Evolutionary conservation across 139 green algal species (phyloP).

Genomic region (Edaphochlamys debaryana): DNA sequence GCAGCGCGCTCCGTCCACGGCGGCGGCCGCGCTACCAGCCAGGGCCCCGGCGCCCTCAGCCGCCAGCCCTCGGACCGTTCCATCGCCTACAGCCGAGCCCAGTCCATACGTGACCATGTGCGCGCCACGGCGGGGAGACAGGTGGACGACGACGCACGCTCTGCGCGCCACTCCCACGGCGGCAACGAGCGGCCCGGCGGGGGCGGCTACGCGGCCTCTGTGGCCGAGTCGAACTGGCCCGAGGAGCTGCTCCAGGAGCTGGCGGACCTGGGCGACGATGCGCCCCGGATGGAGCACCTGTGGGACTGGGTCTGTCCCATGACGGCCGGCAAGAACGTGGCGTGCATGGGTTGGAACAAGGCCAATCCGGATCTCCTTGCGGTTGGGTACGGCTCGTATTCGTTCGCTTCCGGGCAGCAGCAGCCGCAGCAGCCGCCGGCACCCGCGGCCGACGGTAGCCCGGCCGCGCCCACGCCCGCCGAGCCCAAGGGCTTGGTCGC

Average conservation of each 20-base stretch:
- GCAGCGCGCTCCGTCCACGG: background rate
- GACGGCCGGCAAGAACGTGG: constrained; percentile 55
- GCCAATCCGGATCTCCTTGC: constrained; percentile 72
- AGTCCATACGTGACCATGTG: constrained; percentile 17
- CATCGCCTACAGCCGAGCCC: background rate
- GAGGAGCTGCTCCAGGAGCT: constrained; percentile 54
- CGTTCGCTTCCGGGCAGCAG: constrained; percentile 55
- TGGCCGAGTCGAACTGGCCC: constrained; percentile 58
- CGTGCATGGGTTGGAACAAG: constrained; percentile 80
- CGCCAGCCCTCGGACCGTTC: constrained; percentile 24
- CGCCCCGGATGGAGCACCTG: constrained; percentile 63
- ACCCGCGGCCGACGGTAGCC: background rate
- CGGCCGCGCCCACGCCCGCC: background rate
- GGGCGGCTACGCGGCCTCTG: constrained; percentile 33
- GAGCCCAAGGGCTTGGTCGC: constrained; percentile 66
- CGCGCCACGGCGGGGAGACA: background rate
- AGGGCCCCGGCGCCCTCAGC: no score
- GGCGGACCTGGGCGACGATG: constrained; percentile 44
- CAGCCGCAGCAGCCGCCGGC: background rate
- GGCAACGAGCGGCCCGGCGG: background rate
- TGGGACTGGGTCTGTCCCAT: constrained; percentile 75
- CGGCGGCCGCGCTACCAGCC: background rate
- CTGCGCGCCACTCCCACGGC: constrained; percentile 29
- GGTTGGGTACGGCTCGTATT: constrained; percentile 79
- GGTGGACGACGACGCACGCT: background rate